Percentiles rank a stretch among this genome's conserved stretches.
Evolutionary conservation across 2,329 filamentous ascomycete genomes (phyloP).

Genomic region (Tolypocladium tundrense): DNA sequence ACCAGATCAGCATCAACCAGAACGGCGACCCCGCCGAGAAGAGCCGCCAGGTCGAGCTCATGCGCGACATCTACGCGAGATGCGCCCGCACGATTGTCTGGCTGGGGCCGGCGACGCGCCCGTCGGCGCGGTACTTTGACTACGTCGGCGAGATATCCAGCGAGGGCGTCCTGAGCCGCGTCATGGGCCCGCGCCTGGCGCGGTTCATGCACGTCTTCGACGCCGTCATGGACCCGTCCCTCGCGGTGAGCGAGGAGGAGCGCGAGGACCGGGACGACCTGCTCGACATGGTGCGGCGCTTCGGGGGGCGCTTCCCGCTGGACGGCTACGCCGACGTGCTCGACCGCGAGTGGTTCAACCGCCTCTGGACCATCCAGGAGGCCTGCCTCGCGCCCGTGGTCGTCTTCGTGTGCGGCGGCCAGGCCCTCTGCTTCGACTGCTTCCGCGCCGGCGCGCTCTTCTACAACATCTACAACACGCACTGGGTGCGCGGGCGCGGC

Average conservation of each 20-base stretch:
- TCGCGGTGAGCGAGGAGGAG: conserved; percentile 8
- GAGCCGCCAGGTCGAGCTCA: conserved; percentile 15
- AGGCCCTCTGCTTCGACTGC: conserved; percentile 13
- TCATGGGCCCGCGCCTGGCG: conserved; percentile 12
- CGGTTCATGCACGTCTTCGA: conserved; percentile 16
- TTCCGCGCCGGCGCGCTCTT: conserved; percentile 15
- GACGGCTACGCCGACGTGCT: conserved; percentile 16
- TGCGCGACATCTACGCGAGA: conserved; percentile 17
- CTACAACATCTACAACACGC: conserved; percentile 19
- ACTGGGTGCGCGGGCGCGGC: conserved; percentile 11
- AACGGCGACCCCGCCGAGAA: conserved; percentile 12
- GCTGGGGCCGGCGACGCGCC: conserved; percentile 13
- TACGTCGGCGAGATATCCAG: conserved; percentile 6
- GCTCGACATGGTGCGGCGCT: conserved; percentile 11
- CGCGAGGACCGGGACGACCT: conserved; percentile 17
- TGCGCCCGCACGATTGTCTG: conserved; percentile 15
- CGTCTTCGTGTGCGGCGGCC: conserved; percentile 16
- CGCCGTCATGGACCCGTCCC: conserved; percentile 15
- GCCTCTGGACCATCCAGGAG: conserved; percentile 25
- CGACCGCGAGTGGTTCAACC: conserved; percentile 17
- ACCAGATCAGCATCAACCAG: conserved; percentile 23
- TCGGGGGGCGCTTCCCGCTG: conserved; percentile 14
- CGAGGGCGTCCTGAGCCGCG: conserved; percentile 11
- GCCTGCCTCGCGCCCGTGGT: conserved; percentile 13
- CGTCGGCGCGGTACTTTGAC: conserved; percentile 11